phyloP scores from a whole-genome alignment of 768 basidiomycete species.

The Lactarius evosmus region DNA sequence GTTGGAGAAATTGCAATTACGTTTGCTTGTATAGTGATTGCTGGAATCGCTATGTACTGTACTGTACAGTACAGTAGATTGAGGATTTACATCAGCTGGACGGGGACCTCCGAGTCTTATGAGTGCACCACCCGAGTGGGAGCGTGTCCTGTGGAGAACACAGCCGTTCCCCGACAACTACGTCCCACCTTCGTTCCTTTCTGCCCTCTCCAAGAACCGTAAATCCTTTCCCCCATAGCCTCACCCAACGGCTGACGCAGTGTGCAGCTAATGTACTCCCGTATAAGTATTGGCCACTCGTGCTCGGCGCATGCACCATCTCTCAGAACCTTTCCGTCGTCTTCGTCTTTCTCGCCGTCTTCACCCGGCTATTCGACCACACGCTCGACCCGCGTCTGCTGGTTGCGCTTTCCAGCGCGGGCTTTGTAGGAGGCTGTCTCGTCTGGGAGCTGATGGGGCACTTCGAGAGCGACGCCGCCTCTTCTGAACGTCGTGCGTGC shows the following conservation, averaged over 20 bases:
- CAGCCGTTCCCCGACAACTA: constrained; percentile 83
- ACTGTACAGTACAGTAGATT: no score
- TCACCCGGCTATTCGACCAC: constrained; percentile 63
- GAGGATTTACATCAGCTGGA: no score
- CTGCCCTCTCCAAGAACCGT: constrained; percentile 78
- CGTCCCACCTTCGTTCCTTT: constrained; percentile 75
- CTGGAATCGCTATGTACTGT: constrained; percentile 18
- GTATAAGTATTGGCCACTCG: constrained; percentile 72
- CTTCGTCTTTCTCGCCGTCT: constrained; percentile 78
- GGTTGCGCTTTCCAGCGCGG: constrained; percentile 58
- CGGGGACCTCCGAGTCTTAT: constrained; percentile 24
- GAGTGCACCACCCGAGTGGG: constrained; percentile 46
- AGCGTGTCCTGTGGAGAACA: constrained; percentile 74
- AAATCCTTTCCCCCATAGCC: constrained; percentile 6
- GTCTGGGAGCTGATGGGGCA: constrained; percentile 57
- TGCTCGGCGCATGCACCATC: constrained; percentile 66
- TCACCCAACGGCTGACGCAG: constrained; percentile 9
- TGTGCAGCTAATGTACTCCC: constrained; percentile 72
- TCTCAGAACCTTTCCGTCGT: constrained; percentile 82
- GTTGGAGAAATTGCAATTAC: background rate
- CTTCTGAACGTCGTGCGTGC: constrained; percentile 21
- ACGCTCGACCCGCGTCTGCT: constrained; percentile 66
- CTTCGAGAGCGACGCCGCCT: constrained; percentile 36
- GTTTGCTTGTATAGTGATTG: background rate
- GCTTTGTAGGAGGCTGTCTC: constrained; percentile 59